phyloP scores from a whole-genome alignment of 768 basidiomycete genomes.

The Arthromyces matolae region DNA sequence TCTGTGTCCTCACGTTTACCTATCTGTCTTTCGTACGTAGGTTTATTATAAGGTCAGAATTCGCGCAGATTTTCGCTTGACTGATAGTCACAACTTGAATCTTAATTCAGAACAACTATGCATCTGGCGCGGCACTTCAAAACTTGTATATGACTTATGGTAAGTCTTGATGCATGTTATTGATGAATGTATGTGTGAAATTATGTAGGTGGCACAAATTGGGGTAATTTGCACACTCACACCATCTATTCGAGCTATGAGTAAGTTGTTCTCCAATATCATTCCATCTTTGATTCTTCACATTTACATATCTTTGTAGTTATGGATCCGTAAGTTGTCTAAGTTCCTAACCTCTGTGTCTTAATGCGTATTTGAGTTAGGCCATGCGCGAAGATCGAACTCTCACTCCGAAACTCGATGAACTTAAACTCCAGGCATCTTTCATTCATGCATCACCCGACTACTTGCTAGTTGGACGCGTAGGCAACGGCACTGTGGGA shows the following conservation, averaged over 20 bases:
- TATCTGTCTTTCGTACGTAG: constrained; percentile 9
- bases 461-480: constrained; percentile 60
- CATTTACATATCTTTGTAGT: constrained; percentile 6
- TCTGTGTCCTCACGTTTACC: too few species aligned
- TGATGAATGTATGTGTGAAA: neutral
- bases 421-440: constrained; percentile 60
- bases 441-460: constrained; percentile 65
- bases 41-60: constrained; percentile 31
- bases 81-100: too few species aligned
- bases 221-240: constrained; percentile 35
- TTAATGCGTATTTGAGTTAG: constrained; percentile 16
- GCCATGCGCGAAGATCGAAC: constrained; percentile 56
- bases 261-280: constrained; percentile 16
- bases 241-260: constrained; percentile 38
- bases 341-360: too few species aligned
- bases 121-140: constrained; percentile 29
- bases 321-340: constrained; percentile 25
- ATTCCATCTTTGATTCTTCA: neutral
- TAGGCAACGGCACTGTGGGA: constrained; percentile 50
- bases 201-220: constrained; percentile 31
- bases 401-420: constrained; percentile 53
- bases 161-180: constrained; percentile 5
- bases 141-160: constrained; percentile 38
- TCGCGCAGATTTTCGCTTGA: neutral
- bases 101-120: constrained; percentile 31